Evolutionary conservation across 371 early-diverging fungal genomes (phyloP), one percentile per base, ranked within the genome.

Genomic region (Lichtheimia ornata): DNA sequence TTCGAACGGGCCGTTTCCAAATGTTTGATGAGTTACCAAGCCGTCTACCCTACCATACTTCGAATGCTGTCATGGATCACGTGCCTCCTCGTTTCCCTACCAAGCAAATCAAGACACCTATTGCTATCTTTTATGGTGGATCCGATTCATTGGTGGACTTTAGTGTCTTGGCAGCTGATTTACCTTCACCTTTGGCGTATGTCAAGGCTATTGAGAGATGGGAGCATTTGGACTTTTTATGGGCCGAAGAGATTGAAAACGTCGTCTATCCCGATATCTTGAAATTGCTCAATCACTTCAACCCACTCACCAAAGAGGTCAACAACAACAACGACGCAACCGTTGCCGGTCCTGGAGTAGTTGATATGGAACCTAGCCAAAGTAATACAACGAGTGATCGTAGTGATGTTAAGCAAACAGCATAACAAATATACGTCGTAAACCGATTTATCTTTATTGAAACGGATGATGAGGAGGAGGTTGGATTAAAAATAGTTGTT

Each of bases 11-110:
- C 3, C 73, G 81, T 18, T 92, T 97, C 58, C 95, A 95, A 66
- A 95, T 95, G 94, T 97, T 91, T 63, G 96, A 97, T 65, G 97
- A 97, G 49, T 68, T 88, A 40, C 88, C 88, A 15, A 85, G 86
- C 35, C 65, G 85, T 18, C 62, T 88, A 7, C 87, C 89, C 13
- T 84, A 87, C 27, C 81, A 86, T 20, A 77, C 74, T 0, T 55
- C 65, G 2, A 76, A 70, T 43, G 64, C 77, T 5, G 71, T 81
- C 9, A 75, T 78, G 43, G 72, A 76, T 30, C 88, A 89, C 61
- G 70, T 82, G 18, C 84, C 88, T 5, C 85, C 79, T 25, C 74
- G 75, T 7, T 88, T 86, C 71, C 94, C 96, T n/a, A 94, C 94
- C 0, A 76, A 86, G 24, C 91, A 89, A 45, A 95, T 97, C 61